These are phyloP conservation scores for Straminergon stramineum DNA, from an alignment of 225 moss, liverwort and hornwort genomes.

Conservation along the genomic window DNA sequence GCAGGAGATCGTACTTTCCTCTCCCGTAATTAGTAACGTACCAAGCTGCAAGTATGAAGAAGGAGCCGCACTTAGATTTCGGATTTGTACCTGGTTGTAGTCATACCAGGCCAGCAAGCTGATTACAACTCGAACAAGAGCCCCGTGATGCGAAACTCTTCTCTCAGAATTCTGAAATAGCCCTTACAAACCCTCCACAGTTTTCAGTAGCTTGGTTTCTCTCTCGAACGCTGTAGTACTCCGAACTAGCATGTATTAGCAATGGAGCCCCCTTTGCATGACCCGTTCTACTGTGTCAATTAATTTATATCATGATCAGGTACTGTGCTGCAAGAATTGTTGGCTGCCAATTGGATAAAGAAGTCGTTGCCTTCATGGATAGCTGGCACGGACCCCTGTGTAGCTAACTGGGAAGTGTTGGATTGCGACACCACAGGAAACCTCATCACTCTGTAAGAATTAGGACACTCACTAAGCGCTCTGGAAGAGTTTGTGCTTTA, in stretches of 20 bases:
- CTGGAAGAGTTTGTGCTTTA: not conserved
- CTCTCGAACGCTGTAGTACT: not conserved
- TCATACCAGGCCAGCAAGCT: not conserved
- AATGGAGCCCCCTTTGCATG: not conserved
- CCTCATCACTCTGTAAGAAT: slow-evolving; percentile 13
- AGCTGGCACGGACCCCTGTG: slow-evolving; percentile 27
- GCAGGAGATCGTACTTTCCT: not conserved
- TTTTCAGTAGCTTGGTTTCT: not conserved
- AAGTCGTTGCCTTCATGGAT: slow-evolving; percentile 17
- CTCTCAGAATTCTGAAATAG: not conserved
- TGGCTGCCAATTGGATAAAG: slow-evolving; percentile 13
- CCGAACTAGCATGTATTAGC: not conserved
- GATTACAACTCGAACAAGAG: not conserved
- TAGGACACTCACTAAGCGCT: not conserved
- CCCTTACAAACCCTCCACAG: not conserved
- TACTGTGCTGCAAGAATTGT: slow-evolving; percentile 4
- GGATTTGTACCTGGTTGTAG: not conserved
- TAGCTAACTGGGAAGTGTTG: slow-evolving; percentile 1
- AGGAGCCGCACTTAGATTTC: not conserved
- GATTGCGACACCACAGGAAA: slow-evolving; percentile 22
- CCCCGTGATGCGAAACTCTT: not conserved
- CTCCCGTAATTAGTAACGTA: too few species aligned
- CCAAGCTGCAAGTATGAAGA: not conserved
- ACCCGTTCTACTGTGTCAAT: not conserved
- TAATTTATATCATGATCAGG: not conserved